Evolutionary conservation across 495 filamentous ascomycete species (phyloP).

Genomic region (Neurospora discreta): DNA sequence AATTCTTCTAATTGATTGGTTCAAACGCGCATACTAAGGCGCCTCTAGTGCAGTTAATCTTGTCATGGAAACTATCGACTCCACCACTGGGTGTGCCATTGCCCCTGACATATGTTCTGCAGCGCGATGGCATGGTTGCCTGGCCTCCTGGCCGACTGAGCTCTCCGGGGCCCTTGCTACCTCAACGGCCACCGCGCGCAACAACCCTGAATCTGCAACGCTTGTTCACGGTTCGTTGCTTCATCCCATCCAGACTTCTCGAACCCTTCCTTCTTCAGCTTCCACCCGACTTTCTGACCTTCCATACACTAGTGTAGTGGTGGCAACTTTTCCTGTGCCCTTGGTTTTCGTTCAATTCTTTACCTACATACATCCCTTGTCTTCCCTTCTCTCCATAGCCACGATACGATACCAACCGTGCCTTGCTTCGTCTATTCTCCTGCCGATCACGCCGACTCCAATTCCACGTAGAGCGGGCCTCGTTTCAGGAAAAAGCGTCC

Average conservation of each 20-base stretch:
- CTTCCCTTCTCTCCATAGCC: neutral
- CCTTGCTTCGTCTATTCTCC: neutral
- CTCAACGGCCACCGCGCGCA: neutral
- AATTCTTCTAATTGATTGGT: neutral
- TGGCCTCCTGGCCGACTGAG: neutral
- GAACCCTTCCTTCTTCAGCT: neutral
- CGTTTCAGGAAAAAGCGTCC: neutral
- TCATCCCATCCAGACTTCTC: neutral
- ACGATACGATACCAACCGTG: neutral
- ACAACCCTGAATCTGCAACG: neutral
- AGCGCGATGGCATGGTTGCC: neutral
- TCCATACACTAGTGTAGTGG: neutral
- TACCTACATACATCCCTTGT: neutral
- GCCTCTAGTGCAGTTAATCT: neutral
- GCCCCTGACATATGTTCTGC: neutral
- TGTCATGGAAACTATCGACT: neutral
- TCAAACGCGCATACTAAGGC: neutral
- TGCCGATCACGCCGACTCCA: neutral
- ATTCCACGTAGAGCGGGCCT: neutral
- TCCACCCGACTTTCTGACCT: neutral
- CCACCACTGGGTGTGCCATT: neutral
- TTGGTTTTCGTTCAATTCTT: neutral
- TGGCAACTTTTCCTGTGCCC: neutral
- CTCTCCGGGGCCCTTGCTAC: neutral
- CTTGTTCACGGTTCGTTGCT: neutral